Percentiles rank a stretch among this genome's conserved stretches.
phyloP scores from a whole-genome alignment of 2,329 filamentous ascomycete genomes.

The Sclerotinia nivalis region DNA sequence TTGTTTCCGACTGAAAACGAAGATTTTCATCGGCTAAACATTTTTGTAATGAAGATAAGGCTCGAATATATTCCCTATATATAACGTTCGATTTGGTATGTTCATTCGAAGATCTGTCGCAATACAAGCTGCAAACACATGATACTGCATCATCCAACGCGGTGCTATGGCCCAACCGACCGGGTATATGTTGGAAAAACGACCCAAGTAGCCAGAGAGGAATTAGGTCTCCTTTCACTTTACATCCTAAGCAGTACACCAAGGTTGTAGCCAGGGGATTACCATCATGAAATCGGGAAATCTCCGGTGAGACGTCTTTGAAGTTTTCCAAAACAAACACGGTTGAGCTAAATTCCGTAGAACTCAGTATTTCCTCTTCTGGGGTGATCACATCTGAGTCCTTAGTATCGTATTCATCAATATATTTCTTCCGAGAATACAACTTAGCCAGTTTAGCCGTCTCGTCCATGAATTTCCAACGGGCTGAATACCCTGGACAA shows the following conservation, averaged over 20 bases:
- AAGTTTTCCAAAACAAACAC: not conserved
- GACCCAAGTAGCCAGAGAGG: conserved; percentile 23
- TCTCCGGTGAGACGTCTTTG: not conserved
- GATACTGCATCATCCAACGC: conserved; percentile 30
- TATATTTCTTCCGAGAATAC: conserved; percentile 22
- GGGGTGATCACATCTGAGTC: not conserved
- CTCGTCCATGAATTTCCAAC: conserved; percentile 31
- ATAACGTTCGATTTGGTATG: conserved; percentile 16
- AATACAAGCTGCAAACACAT: conserved; percentile 28
- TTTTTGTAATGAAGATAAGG: conserved; percentile 23
- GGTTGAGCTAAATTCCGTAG: too few species aligned
- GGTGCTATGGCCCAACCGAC: conserved; percentile 24
- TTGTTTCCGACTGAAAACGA: conserved; percentile 24
- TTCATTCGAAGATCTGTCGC: conserved; percentile 2
- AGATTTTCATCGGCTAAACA: conserved; percentile 15
- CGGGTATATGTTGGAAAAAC: conserved; percentile 27
- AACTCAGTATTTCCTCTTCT: not conserved
- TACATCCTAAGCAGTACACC: conserved; percentile 26
- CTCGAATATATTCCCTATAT: conserved; percentile 25
- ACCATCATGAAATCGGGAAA: conserved; percentile 18
- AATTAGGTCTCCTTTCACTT: conserved; percentile 23
- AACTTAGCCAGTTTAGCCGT: conserved; percentile 18
- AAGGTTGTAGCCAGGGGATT: conserved; percentile 23
- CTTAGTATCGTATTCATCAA: conserved; percentile 20
- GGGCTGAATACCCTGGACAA: conserved; percentile 27